Evolutionary conservation across 805 yeast genomes (phyloP).

Genomic region (Zygosaccharomyces rouxii): DNA sequence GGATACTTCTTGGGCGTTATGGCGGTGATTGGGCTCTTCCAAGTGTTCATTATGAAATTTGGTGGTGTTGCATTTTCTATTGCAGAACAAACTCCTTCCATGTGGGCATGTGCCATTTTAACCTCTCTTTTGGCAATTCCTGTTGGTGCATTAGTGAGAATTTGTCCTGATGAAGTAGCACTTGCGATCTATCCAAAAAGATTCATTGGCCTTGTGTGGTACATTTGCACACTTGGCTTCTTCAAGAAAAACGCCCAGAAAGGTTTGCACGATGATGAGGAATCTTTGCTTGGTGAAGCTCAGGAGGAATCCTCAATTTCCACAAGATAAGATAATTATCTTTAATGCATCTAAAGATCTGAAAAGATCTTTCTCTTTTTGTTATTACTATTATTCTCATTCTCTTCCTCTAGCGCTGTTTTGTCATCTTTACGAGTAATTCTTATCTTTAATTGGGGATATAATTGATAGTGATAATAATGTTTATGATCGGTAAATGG

Average conservation of each 20-base stretch:
- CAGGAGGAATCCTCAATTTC: background rate
- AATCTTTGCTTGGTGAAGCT: slow-evolving; percentile 23
- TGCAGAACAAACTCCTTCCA: slow-evolving; percentile 68
- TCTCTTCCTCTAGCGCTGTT: background rate
- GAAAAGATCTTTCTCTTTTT: background rate
- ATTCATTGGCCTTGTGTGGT: slow-evolving; percentile 12
- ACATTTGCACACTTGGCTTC: slow-evolving; percentile 28
- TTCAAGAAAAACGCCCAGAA: slow-evolving; percentile 13
- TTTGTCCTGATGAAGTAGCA: slow-evolving; percentile 78
- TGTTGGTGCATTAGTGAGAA: slow-evolving; percentile 67
- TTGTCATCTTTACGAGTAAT: background rate
- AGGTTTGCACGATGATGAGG: slow-evolving; percentile 26
- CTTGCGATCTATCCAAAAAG: slow-evolving; percentile 49
- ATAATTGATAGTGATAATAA: background rate
- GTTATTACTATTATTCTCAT: background rate
- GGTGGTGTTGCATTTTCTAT: slow-evolving; percentile 96
- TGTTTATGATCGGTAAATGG: slow-evolving; percentile 5
- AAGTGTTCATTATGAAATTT: slow-evolving; percentile 86
- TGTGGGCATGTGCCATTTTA: slow-evolving; percentile 86
- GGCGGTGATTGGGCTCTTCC: slow-evolving; percentile 72
- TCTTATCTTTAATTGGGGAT: background rate
- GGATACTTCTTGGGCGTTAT: slow-evolving; percentile 75
- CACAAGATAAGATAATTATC: background rate
- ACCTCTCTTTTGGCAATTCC: slow-evolving; percentile 83
- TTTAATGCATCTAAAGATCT: background rate